These are phyloP conservation scores for Cryptomeria japonica DNA, from an alignment of 75 land plant species.

Conservation along the genomic window DNA sequence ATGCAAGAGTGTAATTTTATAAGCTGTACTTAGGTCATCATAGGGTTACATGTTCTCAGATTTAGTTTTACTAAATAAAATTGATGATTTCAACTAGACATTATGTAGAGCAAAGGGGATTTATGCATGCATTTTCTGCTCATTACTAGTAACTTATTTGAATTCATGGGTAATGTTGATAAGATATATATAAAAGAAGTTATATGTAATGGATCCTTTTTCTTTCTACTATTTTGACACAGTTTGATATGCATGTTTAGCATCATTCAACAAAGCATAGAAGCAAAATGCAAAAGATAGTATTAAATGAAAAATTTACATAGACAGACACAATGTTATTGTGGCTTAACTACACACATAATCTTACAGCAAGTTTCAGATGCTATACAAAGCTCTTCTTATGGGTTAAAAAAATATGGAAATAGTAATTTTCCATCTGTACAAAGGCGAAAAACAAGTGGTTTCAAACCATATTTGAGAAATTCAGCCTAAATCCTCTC, in stretches of 20 bases:
- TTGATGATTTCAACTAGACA: not conserved
- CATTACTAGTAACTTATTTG: not conserved
- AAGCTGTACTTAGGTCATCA: not conserved
- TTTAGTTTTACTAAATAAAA: no score
- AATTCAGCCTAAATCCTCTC: no score
- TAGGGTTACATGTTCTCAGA: no score
- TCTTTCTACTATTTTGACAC: not conserved
- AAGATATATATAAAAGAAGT: not conserved
- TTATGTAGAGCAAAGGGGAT: not conserved
- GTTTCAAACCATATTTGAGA: not conserved
- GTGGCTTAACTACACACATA: not conserved
- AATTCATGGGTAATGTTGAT: not conserved
- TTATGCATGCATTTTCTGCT: not conserved
- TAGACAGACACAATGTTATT: not conserved
- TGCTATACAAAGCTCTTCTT: not conserved
- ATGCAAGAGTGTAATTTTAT: not conserved
- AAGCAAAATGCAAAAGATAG: not conserved
- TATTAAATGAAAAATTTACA: no score
- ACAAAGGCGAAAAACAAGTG: not conserved
- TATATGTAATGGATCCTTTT: not conserved
- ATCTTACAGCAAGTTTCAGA: not conserved
- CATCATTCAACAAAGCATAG: not conserved
- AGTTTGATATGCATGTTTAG: not conserved
- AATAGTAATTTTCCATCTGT: not conserved
- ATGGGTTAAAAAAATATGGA: not conserved